phyloP scores from a whole-genome alignment of 345 rosid species.

The Dovyalis caffra region DNA sequence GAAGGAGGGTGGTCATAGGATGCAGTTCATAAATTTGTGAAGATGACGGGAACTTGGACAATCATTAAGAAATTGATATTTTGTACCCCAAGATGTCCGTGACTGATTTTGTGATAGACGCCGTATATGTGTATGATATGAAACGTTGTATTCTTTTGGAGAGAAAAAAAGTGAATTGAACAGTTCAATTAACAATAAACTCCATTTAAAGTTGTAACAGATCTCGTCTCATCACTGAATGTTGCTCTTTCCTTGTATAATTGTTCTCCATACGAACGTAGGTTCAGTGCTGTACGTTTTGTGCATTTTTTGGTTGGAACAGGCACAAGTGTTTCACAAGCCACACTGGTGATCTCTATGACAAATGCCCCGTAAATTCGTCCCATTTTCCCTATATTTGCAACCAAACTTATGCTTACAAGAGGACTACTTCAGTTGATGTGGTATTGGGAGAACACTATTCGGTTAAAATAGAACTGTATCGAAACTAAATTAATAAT shows the following conservation, averaged over 20 bases:
- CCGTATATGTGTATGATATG: constrained; percentile 35
- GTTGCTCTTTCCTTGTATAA: neutral
- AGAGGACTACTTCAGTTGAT: neutral
- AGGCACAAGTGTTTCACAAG: neutral
- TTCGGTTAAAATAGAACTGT: no score
- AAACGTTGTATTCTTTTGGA: constrained; percentile 32
- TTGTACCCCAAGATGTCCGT: constrained; percentile 23
- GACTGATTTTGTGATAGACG: constrained; percentile 24
- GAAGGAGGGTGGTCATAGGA: constrained; percentile 1
- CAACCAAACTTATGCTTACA: neutral
- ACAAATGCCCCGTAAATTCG: neutral
- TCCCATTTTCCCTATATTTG: neutral
- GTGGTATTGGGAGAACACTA: no score
- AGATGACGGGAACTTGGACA: constrained; percentile 9
- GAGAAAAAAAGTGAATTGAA: neutral
- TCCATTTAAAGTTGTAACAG: neutral
- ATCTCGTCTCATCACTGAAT: neutral
- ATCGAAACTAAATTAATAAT: no score
- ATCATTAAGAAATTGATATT: constrained; percentile 18
- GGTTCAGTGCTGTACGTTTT: neutral
- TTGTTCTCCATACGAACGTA: neutral
- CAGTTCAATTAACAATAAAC: constrained; percentile 19
- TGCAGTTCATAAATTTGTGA: neutral
- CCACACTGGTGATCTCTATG: neutral
- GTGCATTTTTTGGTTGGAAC: neutral